Conservation (phyloP, 2,329 filamentous ascomycete genomes). For the Delphinella strobiligena region DNA sequence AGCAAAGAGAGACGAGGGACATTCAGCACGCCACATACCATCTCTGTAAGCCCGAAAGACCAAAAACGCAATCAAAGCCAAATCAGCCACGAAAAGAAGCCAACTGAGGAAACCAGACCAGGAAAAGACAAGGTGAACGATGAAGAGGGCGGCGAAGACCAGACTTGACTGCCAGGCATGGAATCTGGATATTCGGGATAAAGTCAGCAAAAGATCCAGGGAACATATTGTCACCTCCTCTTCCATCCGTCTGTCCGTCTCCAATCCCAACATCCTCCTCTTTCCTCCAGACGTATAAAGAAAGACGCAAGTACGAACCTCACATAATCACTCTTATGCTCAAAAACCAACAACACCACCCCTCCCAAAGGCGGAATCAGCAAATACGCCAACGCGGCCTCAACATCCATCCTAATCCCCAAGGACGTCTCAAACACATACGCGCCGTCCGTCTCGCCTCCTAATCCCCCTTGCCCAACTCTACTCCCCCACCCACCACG, state of each 20-base stretch:
- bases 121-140: constrained; percentile 74
- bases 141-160: constrained; percentile 35
- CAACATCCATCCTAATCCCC: constrained; percentile 74
- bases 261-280: too few species aligned
- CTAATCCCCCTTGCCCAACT: constrained; percentile 30
- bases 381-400: constrained; percentile 83
- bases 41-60: constrained; percentile 73
- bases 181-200: constrained; percentile 45
- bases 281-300: not conserved
- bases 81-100: constrained; percentile 65
- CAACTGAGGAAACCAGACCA: constrained; percentile 79
- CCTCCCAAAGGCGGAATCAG: constrained; percentile 74
- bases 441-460: constrained; percentile 55
- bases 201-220: constrained; percentile 1
- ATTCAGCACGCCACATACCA: constrained; percentile 42
- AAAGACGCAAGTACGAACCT: constrained; percentile 39
- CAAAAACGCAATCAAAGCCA: constrained; percentile 65
- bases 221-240: not conserved
- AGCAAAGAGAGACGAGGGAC: not conserved
- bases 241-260: not conserved
- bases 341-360: constrained; percentile 70
- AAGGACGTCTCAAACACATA: constrained; percentile 73
- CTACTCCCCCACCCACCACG: constrained; percentile 15
- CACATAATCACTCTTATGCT: constrained; percentile 95
- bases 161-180: constrained; percentile 72